These are phyloP conservation scores for Penicillium digitatum DNA, from an alignment of 2,329 filamentous ascomycete species.

Conservation along the genomic window DNA sequence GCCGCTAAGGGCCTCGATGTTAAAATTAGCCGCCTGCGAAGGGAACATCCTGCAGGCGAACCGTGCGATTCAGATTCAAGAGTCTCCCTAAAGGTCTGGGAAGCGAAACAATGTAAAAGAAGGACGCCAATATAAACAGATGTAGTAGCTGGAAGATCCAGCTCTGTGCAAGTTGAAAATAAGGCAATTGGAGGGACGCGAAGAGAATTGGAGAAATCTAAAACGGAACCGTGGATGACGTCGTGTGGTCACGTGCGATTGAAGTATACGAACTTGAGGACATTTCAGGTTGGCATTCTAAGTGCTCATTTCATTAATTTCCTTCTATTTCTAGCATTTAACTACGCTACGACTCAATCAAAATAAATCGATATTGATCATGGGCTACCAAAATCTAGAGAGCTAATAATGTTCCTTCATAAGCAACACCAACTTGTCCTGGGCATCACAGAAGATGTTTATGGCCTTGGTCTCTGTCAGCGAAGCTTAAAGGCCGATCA, in stretches of 20 bases:
- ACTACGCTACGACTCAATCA: neutral
- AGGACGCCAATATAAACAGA: neutral
- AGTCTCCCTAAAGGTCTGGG: neutral
- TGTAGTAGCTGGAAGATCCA: neutral
- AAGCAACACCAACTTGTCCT: constrained; percentile 49
- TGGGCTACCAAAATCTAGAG: neutral
- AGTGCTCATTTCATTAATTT: neutral
- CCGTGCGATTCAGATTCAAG: constrained; percentile 8
- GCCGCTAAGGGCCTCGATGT: constrained; percentile 86
- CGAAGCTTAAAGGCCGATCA: neutral
- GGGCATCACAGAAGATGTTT: constrained; percentile 57
- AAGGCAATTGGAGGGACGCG: constrained; percentile 10
- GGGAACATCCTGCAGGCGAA: constrained; percentile 34
- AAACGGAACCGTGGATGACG: constrained; percentile 18
- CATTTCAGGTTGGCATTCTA: neutral
- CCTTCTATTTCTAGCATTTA: neutral
- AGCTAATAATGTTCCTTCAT: constrained; percentile 8
- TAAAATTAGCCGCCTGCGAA: constrained; percentile 56
- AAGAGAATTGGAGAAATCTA: constrained; percentile 16
- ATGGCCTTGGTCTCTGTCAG: constrained; percentile 41
- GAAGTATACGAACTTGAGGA: neutral
- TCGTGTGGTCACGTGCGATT: constrained; percentile 20
- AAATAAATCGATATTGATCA: neutral
- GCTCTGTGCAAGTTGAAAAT: constrained; percentile 5
- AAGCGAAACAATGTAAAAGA: neutral